A percentile compares a stretch with the other conserved stretches of the same genome.
phyloP scores from a whole-genome alignment of 305 asterid species.

The Fraxinus angustifolia region DNA sequence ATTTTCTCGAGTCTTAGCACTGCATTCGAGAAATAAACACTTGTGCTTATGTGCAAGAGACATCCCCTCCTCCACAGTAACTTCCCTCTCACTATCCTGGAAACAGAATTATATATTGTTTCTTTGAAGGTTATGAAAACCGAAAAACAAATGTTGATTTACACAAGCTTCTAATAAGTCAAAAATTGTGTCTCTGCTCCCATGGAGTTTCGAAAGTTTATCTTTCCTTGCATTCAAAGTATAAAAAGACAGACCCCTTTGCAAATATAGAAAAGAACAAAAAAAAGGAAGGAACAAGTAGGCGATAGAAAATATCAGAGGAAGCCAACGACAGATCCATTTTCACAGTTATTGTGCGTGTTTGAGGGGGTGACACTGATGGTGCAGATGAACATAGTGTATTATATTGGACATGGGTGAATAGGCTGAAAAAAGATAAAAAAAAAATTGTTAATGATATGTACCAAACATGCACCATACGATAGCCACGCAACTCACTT shows the following conservation, averaged over 20 bases:
- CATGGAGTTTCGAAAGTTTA: neutral
- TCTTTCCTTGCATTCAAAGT: neutral
- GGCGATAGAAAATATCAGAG: neutral
- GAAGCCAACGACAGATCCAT: neutral
- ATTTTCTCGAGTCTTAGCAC: slow-evolving; percentile 78
- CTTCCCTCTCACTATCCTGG: slow-evolving; percentile 80
- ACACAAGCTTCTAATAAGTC: neutral
- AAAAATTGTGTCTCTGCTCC: neutral
- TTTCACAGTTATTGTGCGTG: neutral
- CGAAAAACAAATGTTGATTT: neutral
- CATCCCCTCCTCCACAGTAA: slow-evolving; percentile 70
- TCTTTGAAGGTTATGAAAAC: neutral
- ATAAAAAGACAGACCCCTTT: neutral
- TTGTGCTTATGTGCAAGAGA: slow-evolving; percentile 64
- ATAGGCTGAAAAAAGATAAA: neutral
- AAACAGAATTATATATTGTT: slow-evolving; percentile 16
- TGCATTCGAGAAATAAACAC: slow-evolving; percentile 71
- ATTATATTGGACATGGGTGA: neutral
- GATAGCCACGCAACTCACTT: slow-evolving; percentile 42
- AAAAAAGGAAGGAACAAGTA: neutral
- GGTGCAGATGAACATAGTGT: neutral
- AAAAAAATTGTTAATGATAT: neutral
- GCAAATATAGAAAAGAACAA: neutral
- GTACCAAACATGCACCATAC: neutral
- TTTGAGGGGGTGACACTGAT: neutral